Conservation (phyloP, 345 rosid species). For the Microcos paniculata region DNA sequence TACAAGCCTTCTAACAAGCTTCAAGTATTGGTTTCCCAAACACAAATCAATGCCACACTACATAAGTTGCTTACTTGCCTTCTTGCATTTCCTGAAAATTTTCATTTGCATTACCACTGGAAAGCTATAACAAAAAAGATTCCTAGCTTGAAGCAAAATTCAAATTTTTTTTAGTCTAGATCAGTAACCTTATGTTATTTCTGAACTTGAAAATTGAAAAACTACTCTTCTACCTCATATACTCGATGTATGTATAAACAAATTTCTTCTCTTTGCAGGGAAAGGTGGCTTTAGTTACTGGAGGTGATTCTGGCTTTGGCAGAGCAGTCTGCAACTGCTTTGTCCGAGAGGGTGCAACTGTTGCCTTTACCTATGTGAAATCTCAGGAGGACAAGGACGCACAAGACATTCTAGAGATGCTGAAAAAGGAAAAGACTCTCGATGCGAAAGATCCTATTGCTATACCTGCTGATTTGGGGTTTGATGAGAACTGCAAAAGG, state of each 20-base stretch:
- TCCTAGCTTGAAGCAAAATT: too few species aligned
- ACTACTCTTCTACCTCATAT: too few species aligned
- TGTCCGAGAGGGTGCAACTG: conserved; percentile 62
- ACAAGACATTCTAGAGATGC: conserved; percentile 45
- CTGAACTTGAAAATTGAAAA: too few species aligned
- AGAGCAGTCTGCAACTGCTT: conserved; percentile 56
- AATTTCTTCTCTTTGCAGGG: conserved; percentile 39
- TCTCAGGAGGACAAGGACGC: conserved; percentile 75
- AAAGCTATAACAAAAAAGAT: too few species aligned
- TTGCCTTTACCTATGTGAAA: conserved; percentile 74
- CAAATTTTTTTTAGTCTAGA: too few species aligned
- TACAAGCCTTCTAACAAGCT: conserved; percentile 72
- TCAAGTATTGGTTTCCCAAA: conserved; percentile 21
- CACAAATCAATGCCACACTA: background rate
- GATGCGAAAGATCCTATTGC: conserved; percentile 66
- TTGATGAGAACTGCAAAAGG: conserved; percentile 62
- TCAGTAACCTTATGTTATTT: background rate
- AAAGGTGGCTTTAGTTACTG: conserved; percentile 71
- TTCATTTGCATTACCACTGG: background rate
- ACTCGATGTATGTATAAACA: background rate
- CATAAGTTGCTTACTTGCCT: background rate
- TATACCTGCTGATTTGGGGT: conserved; percentile 58
- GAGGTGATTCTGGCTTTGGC: conserved; percentile 84
- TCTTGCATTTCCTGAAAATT: background rate
- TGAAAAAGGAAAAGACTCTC: conserved; percentile 37